Evolutionary conservation across 2,329 filamentous ascomycete species (phyloP), one percentile per base, ranked within the genome.

Genomic region (Zasmidium citrigriseum): DNA sequence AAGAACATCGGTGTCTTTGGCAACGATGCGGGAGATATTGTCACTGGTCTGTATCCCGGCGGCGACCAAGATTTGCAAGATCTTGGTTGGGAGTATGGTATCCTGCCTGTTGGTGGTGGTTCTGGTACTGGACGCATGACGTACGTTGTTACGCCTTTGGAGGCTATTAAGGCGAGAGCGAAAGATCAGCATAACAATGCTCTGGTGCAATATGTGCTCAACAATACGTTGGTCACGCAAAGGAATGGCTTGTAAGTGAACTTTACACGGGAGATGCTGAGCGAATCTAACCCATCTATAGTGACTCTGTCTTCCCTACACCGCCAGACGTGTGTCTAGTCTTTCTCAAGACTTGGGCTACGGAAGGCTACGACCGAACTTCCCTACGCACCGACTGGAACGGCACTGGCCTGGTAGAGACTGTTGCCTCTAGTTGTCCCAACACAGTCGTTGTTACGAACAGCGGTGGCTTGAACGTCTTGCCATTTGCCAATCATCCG

Each of bases 391-490:
- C 73, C n/a, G 77, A 80, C 64, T 79, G 75, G 72, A 71, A 81
- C 57, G 72, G 71, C 22, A 72, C 72, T 3, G 67, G 68, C 54
- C 51, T 81, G 4, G 79, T 81, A n/a, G 70, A 82, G 49, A 70
- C 72, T 1, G 76, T 81, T 5, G 77, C 81, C 4, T 67, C 70
- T 34, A 76, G 77, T 20, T 89, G 85, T 70, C 77, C 76, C 57
- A 87, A 84, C 60, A 88, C 86, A 0, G 77, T 89, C 14, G 86
- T 89, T 0, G 75, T 88, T 1, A 77, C 88, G 3, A 82, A 81
- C 51, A 91, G 88, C 64, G 88, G 86, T 34, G 80, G 78, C 27
- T 68, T 73, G 38, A 77, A 78, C 58, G 69, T 75, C 12, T 56
- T 80, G 22, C 72, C 75, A 11, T 79, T 73, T 67, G 71, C 75